Evolutionary conservation across 140 eudicot species (phyloP).

Genomic region (Artemisia princeps): DNA sequence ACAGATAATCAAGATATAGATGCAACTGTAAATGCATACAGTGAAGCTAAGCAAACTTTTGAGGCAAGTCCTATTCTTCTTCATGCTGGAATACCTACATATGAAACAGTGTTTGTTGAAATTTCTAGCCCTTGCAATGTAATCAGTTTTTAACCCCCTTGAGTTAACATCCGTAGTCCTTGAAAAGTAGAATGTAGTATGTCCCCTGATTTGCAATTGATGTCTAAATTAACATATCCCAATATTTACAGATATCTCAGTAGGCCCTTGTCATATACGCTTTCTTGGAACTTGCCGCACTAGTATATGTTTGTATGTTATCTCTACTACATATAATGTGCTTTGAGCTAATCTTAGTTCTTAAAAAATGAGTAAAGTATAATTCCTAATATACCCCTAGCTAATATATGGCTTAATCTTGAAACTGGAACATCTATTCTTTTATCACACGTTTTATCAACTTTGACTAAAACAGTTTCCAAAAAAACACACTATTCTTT

Average conservation of each 20-base stretch:
- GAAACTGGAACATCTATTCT: no score
- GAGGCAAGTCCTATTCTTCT: conserved; percentile 34
- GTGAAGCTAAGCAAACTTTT: conserved; percentile 25
- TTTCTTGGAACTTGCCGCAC: no score
- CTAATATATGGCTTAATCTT: no score
- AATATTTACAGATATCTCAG: conserved; percentile 12
- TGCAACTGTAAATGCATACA: conserved; percentile 19
- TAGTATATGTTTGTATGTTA: no score
- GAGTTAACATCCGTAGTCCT: background rate
- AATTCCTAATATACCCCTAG: no score
- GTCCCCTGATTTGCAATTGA: background rate
- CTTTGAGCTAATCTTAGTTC: no score
- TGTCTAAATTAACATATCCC: background rate
- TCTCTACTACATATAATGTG: no score
- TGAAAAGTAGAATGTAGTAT: background rate
- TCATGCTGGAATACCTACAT: conserved; percentile 9
- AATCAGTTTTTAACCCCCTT: background rate
- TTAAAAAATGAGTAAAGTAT: no score
- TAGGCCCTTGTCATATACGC: conserved; percentile 9
- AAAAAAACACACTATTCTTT: no score
- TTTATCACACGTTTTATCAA: no score
- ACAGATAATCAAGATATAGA: conserved; percentile 31
- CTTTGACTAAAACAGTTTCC: no score
- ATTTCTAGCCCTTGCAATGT: background rate
- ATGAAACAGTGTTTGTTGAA: conserved; percentile 6